Base-by-base conservation (phyloP, 345 rosid species). In the Hevea brasiliensis region DNA sequence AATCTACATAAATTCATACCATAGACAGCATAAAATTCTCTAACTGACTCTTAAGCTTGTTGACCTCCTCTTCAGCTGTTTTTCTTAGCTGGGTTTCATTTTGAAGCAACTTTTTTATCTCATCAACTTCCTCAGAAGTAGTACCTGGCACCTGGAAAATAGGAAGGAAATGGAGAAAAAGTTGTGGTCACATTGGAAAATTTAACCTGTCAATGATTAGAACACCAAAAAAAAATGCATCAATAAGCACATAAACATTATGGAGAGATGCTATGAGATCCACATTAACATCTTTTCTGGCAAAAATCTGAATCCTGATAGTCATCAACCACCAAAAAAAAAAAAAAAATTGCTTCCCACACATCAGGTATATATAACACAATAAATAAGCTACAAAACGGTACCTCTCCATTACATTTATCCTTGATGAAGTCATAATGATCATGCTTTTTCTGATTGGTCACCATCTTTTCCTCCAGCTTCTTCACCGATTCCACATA, bases 401-500 rank as follows among this genome's bases (percentile, higher is more conserved):
- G 20, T 75, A 79, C 82, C 82, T 67, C 70, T 47, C 47, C 62
- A 42, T 66, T 74, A 47, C 73, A 54, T 51, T 40, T 50, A 56
- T 35, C 69, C 50, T 60, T 61, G 58, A 32, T 21, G 67, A 79
- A 51, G 53, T 65, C 71, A 71, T 79, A 70, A 23, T 8, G 57
- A 42, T 32, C 64, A 66, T 67, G 73, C 65, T 35, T 72, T 54
- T 13, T 67, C 70, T 79, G 82, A 75, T 75, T 79, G 29, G 75
- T 63, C 24, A 75, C 26, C 66, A 79, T 65, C 67, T 79, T 79
- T 44, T 79, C 79, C 76, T 79, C 82, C 54, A 79, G 56, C 64
- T 66, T 55, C 73, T 71, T 79, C 47, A 79, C 79, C 23, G 82
- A 79, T 61, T 79, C 76, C 82, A 75, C 71, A 51, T 79, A 79